Conservation (phyloP, 2,329 filamentous ascomycete genomes). For the Ceratocystis lukuohia region DNA sequence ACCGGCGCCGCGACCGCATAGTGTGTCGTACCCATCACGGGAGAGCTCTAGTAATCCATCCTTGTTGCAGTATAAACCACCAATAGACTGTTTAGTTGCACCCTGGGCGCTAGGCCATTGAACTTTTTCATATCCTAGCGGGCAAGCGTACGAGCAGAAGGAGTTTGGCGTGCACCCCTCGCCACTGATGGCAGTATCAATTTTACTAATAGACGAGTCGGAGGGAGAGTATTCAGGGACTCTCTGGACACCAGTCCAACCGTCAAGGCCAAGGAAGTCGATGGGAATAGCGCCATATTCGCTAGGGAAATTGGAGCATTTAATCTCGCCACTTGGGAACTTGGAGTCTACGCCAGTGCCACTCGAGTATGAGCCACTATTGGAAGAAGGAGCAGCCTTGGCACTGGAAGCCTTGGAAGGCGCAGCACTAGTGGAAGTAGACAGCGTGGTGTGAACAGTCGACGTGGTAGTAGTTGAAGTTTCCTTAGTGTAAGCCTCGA, state of each 20-base stretch:
- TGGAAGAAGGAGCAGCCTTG: background rate
- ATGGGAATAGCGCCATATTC: slow-evolving; percentile 66
- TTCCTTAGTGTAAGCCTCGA: slow-evolving; percentile 23
- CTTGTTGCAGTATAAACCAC: slow-evolving; percentile 68
- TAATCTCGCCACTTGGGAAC: slow-evolving; percentile 63
- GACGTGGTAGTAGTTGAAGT: background rate
- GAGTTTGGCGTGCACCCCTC: slow-evolving; percentile 43
- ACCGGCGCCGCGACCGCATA: slow-evolving; percentile 62
- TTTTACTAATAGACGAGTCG: slow-evolving; percentile 46
- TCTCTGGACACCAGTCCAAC: slow-evolving; percentile 70
- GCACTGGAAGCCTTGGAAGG: background rate
- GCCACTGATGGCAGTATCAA: slow-evolving; percentile 49
- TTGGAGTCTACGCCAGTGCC: slow-evolving; percentile 45
- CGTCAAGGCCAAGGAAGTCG: slow-evolving; percentile 53
- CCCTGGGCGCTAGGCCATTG: slow-evolving; percentile 80
- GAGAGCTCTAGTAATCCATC: slow-evolving; percentile 65
- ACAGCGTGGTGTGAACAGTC: background rate
- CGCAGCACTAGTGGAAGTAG: background rate
- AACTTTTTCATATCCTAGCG: slow-evolving; percentile 79
- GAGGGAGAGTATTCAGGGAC: slow-evolving; percentile 37
- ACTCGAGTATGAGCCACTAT: slow-evolving; percentile 18
- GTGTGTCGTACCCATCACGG: slow-evolving; percentile 48
- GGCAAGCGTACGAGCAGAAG: slow-evolving; percentile 90
- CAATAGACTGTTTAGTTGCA: slow-evolving; percentile 66
- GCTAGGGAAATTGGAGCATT: slow-evolving; percentile 62